Conservation (phyloP, 345 rosid genomes). For the Erysimum cheiranthoides region DNA sequence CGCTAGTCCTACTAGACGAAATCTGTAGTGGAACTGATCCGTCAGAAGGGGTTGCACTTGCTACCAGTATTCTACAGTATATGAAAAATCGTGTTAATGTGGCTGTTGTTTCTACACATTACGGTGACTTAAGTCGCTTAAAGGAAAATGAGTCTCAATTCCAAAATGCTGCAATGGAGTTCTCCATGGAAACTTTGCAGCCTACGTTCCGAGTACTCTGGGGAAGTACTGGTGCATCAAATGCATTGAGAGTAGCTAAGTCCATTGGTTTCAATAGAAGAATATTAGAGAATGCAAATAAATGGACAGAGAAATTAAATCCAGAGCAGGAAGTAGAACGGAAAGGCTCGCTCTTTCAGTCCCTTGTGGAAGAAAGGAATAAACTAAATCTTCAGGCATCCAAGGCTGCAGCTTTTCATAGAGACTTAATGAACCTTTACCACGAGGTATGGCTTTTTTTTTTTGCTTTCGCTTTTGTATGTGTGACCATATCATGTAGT, state of each 20-base stretch:
- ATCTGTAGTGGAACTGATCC: constrained; percentile 98
- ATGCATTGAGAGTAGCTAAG: constrained; percentile 82
- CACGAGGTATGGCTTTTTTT: constrained; percentile 57
- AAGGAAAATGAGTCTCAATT: constrained; percentile 73
- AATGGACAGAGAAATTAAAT: constrained; percentile 71
- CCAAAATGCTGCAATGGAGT: constrained; percentile 94
- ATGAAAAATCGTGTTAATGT: constrained; percentile 61
- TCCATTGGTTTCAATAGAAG: constrained; percentile 74
- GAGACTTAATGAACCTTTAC: constrained; percentile 65
- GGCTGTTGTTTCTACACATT: constrained; percentile 88
- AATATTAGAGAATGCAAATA: constrained; percentile 68
- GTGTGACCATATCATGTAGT: constrained; percentile 2
- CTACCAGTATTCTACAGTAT: constrained; percentile 78
- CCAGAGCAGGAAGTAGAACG: constrained; percentile 77
- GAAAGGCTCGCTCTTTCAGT: constrained; percentile 68
- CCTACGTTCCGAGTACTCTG: constrained; percentile 82
- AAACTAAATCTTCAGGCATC: constrained; percentile 66
- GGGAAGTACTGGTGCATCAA: constrained; percentile 88
- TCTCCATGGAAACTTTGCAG: constrained; percentile 81
- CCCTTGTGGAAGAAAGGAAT: constrained; percentile 77
- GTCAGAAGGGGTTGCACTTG: constrained; percentile 89
- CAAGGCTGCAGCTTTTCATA: constrained; percentile 63
- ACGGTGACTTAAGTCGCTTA: constrained; percentile 81
- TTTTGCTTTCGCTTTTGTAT: not conserved
- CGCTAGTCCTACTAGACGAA: constrained; percentile 93